Conservation (phyloP, 2,329 filamentous ascomycete genomes). For the Colletotrichum plurivorum region DNA sequence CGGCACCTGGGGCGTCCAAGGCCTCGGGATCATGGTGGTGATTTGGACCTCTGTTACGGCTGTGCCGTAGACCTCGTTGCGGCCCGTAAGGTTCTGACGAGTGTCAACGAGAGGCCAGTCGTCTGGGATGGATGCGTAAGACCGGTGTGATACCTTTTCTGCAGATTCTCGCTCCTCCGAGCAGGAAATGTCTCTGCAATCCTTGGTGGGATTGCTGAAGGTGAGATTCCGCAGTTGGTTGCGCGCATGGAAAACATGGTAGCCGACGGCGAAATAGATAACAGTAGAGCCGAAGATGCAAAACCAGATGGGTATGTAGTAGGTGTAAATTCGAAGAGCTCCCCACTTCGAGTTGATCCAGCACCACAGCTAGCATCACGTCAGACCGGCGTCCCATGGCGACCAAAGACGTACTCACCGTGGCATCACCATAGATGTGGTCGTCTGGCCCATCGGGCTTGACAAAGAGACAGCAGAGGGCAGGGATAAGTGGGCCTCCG, state of each 20-base stretch:
- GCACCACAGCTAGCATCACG: conserved; percentile 67
- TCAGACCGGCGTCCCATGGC: neutral
- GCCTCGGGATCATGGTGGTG: conserved; percentile 44
- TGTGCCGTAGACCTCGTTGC: conserved; percentile 59
- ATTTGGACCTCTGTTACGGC: conserved; percentile 68
- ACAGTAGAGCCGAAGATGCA: conserved; percentile 69
- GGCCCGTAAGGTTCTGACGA: conserved; percentile 44
- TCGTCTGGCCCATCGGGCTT: conserved; percentile 26
- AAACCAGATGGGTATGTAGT: conserved; percentile 74
- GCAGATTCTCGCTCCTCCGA: conserved; percentile 46
- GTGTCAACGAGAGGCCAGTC: conserved; percentile 22
- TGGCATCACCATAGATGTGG: conserved; percentile 68
- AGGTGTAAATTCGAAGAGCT: conserved; percentile 71
- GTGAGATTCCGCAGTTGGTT: conserved; percentile 70
- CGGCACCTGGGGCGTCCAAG: conserved; percentile 34
- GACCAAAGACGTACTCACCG: conserved; percentile 55
- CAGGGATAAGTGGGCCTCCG: conserved; percentile 77
- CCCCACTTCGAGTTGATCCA: conserved; percentile 71
- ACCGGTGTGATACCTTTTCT: conserved; percentile 51
- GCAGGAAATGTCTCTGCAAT: conserved; percentile 50
- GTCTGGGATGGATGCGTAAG: neutral
- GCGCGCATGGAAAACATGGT: conserved; percentile 71
- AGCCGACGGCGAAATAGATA: conserved; percentile 71
- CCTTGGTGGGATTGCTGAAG: conserved; percentile 57
- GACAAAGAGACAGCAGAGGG: conserved; percentile 75